Evolutionary conservation across 768 basidiomycete species (phyloP), one percentile per base, ranked within the genome.

Genomic region (Calvatia gigantea): DNA sequence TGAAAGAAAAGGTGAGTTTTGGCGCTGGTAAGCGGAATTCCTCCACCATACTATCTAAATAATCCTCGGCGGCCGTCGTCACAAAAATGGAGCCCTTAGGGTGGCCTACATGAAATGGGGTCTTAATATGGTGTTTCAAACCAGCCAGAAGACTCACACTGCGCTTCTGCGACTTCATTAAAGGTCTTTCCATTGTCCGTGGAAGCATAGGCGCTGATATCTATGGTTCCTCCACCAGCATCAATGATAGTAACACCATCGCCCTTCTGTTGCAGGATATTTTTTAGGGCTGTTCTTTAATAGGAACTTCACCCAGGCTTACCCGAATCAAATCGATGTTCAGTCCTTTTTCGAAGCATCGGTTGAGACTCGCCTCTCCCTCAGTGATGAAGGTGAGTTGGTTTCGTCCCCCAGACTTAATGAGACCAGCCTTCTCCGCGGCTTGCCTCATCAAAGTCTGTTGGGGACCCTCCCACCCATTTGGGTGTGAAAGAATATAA

Each of bases 381-480:
- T 84, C 83, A 0, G 81, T 84, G 25, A 85, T 73, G 50, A 84
- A 76, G 8, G 75, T 75, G 2, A 84, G 58, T 0, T 80, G 75
- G 4, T 67, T 63, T 17, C 70, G 73, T 0, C 71, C 75, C 7
- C 69, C 69, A 3, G 63, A 52, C 0, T 73, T 64, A 8, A 85
- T 67, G n/a, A 86, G 71, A 6, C 80, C 79, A 0, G 80, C 84
- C 19, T 67, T 54, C 7, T 75, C 64, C 0, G 81, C 81, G 0
- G 84, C 83, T 19, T 65, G 63, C 2, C 83, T 74, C 69, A 85
- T 80, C 60, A 74, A 68, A 11, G 63, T 65, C 58, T 85, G 84
- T 55, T 86, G 83, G 0, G 62, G 64, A 2, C 80, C 80, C 52
- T 78, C 83, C 84, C 84, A 85, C 0, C 81, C 83, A 58, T 85